phyloP scores from a whole-genome alignment of 2,329 filamentous ascomycete species.

The Leptographium procerum region DNA sequence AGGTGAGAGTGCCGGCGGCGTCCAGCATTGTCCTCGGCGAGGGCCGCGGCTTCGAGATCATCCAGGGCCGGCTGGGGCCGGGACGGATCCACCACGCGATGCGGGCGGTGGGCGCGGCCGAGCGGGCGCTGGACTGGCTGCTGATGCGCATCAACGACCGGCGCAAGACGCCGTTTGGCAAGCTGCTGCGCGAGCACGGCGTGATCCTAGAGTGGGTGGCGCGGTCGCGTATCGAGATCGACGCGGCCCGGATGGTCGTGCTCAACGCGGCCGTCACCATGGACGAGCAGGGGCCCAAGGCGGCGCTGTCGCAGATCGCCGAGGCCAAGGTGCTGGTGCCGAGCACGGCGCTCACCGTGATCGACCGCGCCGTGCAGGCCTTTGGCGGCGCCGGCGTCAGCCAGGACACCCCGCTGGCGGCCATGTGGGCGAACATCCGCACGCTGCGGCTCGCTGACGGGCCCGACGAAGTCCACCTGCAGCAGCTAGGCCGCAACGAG shows the following conservation, averaged over 20 bases:
- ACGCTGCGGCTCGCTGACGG: constrained; percentile 84
- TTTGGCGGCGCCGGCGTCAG: constrained; percentile 85
- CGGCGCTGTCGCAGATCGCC: constrained; percentile 83
- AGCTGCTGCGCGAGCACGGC: constrained; percentile 77
- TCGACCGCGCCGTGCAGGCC: constrained; percentile 88
- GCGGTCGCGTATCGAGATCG: constrained; percentile 84
- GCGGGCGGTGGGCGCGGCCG: constrained; percentile 83
- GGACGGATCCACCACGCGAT: constrained; percentile 97
- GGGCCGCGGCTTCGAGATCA: constrained; percentile 94
- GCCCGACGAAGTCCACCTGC: constrained; percentile 87
- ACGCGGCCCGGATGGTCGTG: constrained; percentile 78
- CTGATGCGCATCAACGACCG: constrained; percentile 89
- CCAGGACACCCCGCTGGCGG: constrained; percentile 86
- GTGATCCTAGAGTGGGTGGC: constrained; percentile 94
- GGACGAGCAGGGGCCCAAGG: constrained; percentile 79
- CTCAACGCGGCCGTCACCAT: constrained; percentile 94
- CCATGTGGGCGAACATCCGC: constrained; percentile 68
- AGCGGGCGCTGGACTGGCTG: constrained; percentile 89
- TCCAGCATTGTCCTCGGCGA: constrained; percentile 82
- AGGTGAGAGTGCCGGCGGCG: constrained; percentile 79
- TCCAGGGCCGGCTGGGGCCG: constrained; percentile 89
- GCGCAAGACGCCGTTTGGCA: constrained; percentile 81
- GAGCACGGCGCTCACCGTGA: constrained; percentile 67
- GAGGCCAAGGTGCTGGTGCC: constrained; percentile 91
- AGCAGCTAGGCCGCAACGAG: constrained; percentile 73